phyloP scores from a whole-genome alignment of 768 basidiomycete species.

The Mycena maculata region DNA sequence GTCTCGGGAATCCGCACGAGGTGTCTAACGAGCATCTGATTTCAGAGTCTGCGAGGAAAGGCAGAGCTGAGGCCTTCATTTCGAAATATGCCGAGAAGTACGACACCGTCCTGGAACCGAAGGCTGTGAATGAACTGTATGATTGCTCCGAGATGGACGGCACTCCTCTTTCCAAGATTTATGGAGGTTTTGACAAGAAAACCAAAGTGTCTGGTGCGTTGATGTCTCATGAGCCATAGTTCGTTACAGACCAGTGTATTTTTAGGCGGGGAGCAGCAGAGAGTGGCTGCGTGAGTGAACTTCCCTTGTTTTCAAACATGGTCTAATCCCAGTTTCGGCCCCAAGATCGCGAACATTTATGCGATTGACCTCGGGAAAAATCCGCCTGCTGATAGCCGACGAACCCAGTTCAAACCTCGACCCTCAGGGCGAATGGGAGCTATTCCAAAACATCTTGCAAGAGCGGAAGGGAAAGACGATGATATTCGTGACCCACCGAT shows the following conservation, averaged over 20 bases:
- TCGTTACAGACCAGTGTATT: neutral
- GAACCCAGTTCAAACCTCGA: slow-evolving; percentile 64
- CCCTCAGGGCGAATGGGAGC: slow-evolving; percentile 53
- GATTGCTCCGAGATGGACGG: slow-evolving; percentile 27
- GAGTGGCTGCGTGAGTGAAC: slow-evolving; percentile 41
- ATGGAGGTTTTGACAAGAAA: slow-evolving; percentile 32
- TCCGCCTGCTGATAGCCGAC: slow-evolving; percentile 56
- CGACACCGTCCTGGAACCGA: slow-evolving; percentile 37
- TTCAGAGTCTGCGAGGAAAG: slow-evolving; percentile 13
- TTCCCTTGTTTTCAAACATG: neutral
- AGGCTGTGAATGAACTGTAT: neutral
- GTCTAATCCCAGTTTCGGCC: neutral
- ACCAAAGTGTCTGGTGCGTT: slow-evolving; percentile 26
- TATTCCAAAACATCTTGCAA: slow-evolving; percentile 48
- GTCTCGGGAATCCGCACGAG: slow-evolving; percentile 2
- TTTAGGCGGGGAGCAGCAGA: slow-evolving; percentile 43
- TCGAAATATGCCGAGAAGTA: slow-evolving; percentile 3
- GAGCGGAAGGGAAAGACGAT: slow-evolving; percentile 51
- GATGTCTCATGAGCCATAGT: neutral
- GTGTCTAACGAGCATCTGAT: slow-evolving; percentile 1
- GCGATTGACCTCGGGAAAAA: slow-evolving; percentile 41
- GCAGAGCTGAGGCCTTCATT: slow-evolving; percentile 23
- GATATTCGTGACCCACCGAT: slow-evolving; percentile 53
- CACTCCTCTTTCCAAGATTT: slow-evolving; percentile 31
- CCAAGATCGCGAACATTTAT: slow-evolving; percentile 49